Evolutionary conservation across 2,329 filamentous ascomycete species (phyloP), one percentile per base, ranked within the genome.

Genomic region (Aotearoamyces nothofagi): DNA sequence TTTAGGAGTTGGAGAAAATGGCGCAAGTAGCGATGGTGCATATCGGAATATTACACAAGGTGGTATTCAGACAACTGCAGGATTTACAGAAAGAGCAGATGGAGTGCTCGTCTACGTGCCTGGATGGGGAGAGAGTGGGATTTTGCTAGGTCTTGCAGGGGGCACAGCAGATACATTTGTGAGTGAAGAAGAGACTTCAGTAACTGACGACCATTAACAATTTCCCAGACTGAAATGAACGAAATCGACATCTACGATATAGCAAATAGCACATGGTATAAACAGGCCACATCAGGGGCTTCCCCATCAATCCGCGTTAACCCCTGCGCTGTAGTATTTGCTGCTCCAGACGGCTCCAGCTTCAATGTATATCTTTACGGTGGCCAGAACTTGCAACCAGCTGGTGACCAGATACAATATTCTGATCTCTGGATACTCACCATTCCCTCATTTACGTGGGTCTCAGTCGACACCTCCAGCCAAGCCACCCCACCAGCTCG

Each of bases 321-420:
- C 43, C 73, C 75, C 0, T 82, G 77, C 42, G 71, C 76, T 8
- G 72, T 75, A 0, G 66, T 78, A 11, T 75, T 70, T 23, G 69
- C 71, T 10, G 73, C 75, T 8, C 66, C 76, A 5, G 77, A 81
- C 43, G 78, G 77, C 6, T 77, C 72, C 11, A 78, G 71, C 15
- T 80, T 81, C 45, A 78, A 84, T 44, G 63, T 86, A 24, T 82
- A 84, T 52, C 66, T 84, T 54, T 84, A 78, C 44, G 79, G 77
- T 9, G 79, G 79, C 0, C 79, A 84, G 46, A 78, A 79, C 38
- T 57, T 84, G 1, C 60, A 69, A 15, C 77, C 78, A 1, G 65
- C 61, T 34, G 71, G 53, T 31, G 47, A 54, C 17, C 64, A 69
- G 46, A 57, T 50, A 1, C 64, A 69, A 41, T 80, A 81, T 49